Evolutionary conservation across 192 early-diverging fungal species (phyloP), one percentile per base, ranked within the genome.

Genomic region (Pecoramyces ruminantium): DNA sequence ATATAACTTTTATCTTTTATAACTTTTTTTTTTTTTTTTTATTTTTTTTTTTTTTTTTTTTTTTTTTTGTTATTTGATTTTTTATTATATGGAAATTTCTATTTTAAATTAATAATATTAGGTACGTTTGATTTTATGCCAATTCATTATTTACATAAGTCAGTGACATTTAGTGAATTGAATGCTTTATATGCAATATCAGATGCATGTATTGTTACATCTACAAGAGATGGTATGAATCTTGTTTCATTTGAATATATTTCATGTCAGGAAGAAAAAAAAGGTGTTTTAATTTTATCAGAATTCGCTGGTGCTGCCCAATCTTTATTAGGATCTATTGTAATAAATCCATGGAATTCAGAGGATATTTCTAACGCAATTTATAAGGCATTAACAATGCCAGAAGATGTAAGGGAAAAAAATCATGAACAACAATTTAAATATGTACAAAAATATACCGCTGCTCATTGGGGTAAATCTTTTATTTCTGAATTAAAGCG

Each of bases 191-290:
- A 67, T 67, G 51, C 51, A 12, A 85, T 90, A 58, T 88, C 89
- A 18, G 89, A 90, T 82, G 89, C 88, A 2, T 89, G 88, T 82
- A 77, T 90, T 25, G 88, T 90, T 78, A 90, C 89, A 9, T 84
- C 85, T 8, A 80, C 90, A 25, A 82, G 89, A 17, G 89, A 90
- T 82, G 89, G 89, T 18, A 90, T 90, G 89, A 90, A 90, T 82
- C 79, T 90, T 21, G 90, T 88, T 17, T 88, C 87, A 13, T 88
- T 89, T 80, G 89, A 90, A 80, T 90, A 81, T 85, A 86, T 90
- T 21, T 86, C 87, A 25, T 89, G 88, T 80, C 89, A 90, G 79
- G 86, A 88, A 58, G 87, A 83, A 11, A 88, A 89, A 42, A 82
- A 85, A 27, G 85, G 87, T 28, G 88, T 88, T 6, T 84, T 90